Base-by-base conservation (phyloP, 2,329 filamentous ascomycete species). In the Pseudogymnoascus sp. region DNA sequence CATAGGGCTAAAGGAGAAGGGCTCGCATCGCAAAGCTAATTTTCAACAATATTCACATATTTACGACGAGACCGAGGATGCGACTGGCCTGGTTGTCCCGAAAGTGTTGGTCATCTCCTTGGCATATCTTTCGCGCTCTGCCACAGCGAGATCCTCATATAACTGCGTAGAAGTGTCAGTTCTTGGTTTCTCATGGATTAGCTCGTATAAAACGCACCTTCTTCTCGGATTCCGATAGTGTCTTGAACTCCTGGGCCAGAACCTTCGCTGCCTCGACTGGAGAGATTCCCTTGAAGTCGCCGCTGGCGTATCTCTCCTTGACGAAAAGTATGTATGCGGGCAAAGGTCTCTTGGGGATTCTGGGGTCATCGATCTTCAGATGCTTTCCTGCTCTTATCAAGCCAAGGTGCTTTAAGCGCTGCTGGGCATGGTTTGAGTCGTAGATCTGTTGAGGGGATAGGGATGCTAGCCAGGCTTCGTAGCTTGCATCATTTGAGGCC, bases 361-460 rank as follows among this genome's bases (percentile, higher is more conserved):
- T 80, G 9, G 83, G 78, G 69, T 89, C 87, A 4, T 74, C 64
- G 61, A 88, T 78, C 5, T 65, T 49, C 69, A 69, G 2, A 66
- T 40, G 9, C 62, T 67, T 55, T 61, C 67, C 40, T 66, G 9
- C 2, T 12, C 9, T 33, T 23, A 28, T 35, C 59, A 33, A 25
- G n/a, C 35, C 40, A 68, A 60, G 61, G 23, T 38, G 64, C 33
- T 62, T 67, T 33, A 74, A 62, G 18, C 31, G 40, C 28, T 40
- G 63, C 38, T 87, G 83, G 9, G 87, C 87, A 9, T 66, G 69
- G 71, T 89, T 89, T 63, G 87, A 86, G 2, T 76, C 63, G 52
- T 75, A 75, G 67, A 89, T 88, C 69, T 87, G 71, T 4, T 82
- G 75, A 8, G 83, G 80, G 1, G 82, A 83, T 69, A 86, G 73